Evolutionary conservation across 1,139 yeast species (phyloP).

Genomic region (Wickerhamomyces sp.): DNA sequence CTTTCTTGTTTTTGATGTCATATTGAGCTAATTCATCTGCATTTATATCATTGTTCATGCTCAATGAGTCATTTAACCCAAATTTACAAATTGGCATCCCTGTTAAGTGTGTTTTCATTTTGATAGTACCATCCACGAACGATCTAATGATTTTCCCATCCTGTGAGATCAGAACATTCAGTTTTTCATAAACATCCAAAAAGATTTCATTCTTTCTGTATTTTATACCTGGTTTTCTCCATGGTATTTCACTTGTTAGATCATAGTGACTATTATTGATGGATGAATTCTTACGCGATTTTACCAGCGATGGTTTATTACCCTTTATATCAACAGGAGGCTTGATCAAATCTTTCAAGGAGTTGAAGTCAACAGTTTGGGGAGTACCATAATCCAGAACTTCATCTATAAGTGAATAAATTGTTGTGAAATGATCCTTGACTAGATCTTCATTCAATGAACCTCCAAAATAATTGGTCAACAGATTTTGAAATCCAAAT

Average conservation of each 20-base stretch:
- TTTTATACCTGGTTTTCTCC: conserved; percentile 72
- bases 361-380: conserved; percentile 55
- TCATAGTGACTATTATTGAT: conserved; percentile 2
- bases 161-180: conserved; percentile 60
- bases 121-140: conserved; percentile 73
- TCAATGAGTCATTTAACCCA: conserved; percentile 47
- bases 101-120: conserved; percentile 65
- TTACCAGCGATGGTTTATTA: neutral
- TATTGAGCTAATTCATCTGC: conserved; percentile 18
- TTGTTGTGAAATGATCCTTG: conserved; percentile 56
- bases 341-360: conserved; percentile 34
- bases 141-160: conserved; percentile 61
- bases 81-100: conserved; percentile 71
- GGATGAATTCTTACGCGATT: neutral
- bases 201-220: conserved; percentile 80
- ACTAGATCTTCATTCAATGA: conserved; percentile 40
- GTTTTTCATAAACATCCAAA: conserved; percentile 70
- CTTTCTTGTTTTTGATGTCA: conserved; percentile 27
- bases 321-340: conserved; percentile 6
- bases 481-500: conserved; percentile 49
- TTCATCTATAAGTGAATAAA: conserved; percentile 78
- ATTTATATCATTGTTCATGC: conserved; percentile 18
- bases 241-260: conserved; percentile 38
- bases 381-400: conserved; percentile 81
- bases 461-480: conserved; percentile 31